Conservation (phyloP, 345 rosid species). For the Erysimum cheiranthoides region DNA sequence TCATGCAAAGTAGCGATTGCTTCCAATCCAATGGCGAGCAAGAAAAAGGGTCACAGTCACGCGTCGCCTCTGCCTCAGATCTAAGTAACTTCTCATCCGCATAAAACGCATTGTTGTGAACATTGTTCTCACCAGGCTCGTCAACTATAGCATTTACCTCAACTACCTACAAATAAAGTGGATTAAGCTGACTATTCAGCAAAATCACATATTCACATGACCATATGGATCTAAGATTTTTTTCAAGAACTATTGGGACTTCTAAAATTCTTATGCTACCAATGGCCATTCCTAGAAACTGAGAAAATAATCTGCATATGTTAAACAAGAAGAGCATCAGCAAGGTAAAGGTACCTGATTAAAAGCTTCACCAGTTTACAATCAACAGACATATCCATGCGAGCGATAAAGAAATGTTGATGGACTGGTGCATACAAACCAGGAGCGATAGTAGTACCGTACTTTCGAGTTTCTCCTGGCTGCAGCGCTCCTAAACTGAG, state of each 20-base stretch:
- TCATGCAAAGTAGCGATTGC: conserved; percentile 42
- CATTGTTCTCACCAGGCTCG: conserved; percentile 76
- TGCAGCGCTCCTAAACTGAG: conserved; percentile 93
- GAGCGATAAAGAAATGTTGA: conserved; percentile 92
- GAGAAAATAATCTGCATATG: conserved; percentile 7
- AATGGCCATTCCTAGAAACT: conserved; percentile 17
- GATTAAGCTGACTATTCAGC: conserved; percentile 1
- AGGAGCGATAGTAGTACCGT: conserved; percentile 92
- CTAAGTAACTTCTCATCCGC: conserved; percentile 78
- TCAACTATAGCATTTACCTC: conserved; percentile 83
- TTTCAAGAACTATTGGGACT: neutral
- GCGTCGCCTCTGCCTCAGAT: conserved; percentile 80
- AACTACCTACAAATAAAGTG: conserved; percentile 63
- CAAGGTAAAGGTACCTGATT: conserved; percentile 64
- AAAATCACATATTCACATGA: conserved; percentile 2
- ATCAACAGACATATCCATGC: conserved; percentile 93
- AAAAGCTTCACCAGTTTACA: conserved; percentile 84
- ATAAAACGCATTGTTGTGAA: conserved; percentile 90
- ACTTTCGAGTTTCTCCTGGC: conserved; percentile 87
- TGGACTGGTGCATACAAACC: conserved; percentile 92
- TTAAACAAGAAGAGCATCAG: neutral
- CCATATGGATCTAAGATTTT: conserved; percentile 23
- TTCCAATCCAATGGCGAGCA: conserved; percentile 95
- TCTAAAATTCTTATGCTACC: conserved; percentile 8
- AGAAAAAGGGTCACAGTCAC: conserved; percentile 78